These are phyloP conservation scores for Panellus pusillus DNA, from an alignment of 768 basidiomycete species.

Conservation along the genomic window DNA sequence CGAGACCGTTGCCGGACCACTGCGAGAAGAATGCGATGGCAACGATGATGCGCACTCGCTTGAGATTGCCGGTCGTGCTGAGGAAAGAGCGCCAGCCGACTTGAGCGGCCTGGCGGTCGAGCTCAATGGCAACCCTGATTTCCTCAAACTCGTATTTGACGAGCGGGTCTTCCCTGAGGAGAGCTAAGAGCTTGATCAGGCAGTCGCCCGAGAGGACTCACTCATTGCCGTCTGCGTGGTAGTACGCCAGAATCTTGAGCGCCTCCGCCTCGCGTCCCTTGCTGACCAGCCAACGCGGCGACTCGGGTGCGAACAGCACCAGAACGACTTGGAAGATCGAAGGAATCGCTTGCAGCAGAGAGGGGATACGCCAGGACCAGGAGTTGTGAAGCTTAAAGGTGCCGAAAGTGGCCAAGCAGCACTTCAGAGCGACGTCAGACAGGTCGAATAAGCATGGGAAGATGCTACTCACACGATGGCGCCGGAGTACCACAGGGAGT, in stretches of 20 bases:
- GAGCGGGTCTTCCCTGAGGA: conserved; percentile 55
- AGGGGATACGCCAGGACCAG: conserved; percentile 86
- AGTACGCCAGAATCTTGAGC: conserved; percentile 69
- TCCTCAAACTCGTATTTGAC: conserved; percentile 76
- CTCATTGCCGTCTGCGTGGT: conserved; percentile 78
- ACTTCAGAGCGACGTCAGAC: conserved; percentile 28
- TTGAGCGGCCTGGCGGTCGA: conserved; percentile 60
- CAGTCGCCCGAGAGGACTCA: conserved; percentile 24
- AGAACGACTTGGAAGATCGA: conserved; percentile 65
- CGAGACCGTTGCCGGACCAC: conserved; percentile 85
- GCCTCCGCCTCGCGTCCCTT: conserved; percentile 75
- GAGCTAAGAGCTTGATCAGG: neutral
- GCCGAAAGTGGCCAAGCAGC: conserved; percentile 84
- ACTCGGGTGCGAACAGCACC: conserved; percentile 75
- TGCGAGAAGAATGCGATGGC: conserved; percentile 83
- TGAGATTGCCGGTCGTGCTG: conserved; percentile 67
- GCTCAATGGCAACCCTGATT: conserved; percentile 74
- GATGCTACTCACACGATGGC: conserved; percentile 59
- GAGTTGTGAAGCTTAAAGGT: conserved; percentile 66
- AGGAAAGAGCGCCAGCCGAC: conserved; percentile 73
- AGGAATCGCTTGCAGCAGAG: conserved; percentile 68
- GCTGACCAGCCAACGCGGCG: conserved; percentile 79
- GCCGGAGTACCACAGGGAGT: conserved; percentile 86
- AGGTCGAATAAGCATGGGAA: neutral
- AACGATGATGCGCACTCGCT: conserved; percentile 74